Evolutionary conservation across 192 early-diverging fungal genomes (phyloP).

Genomic region (Funneliformis mosseae): DNA sequence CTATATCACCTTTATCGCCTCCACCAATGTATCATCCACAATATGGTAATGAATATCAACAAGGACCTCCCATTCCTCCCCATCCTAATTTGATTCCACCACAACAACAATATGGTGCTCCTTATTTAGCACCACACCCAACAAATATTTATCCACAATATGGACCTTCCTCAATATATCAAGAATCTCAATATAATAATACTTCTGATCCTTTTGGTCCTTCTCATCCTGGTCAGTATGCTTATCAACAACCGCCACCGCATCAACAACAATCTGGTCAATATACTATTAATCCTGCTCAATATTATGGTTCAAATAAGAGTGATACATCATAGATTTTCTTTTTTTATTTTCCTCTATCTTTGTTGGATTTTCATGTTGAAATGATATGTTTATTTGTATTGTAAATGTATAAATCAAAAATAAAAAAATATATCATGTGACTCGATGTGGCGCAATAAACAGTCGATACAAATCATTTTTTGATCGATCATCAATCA

Average conservation of each 20-base stretch:
- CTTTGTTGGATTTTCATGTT: too few relatives aligned
- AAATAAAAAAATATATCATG: too few relatives aligned
- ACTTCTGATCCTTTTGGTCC: not conserved
- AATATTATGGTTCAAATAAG: not conserved
- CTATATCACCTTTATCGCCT: not conserved
- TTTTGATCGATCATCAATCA: too few relatives aligned
- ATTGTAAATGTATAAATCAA: too few relatives aligned
- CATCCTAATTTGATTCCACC: not conserved
- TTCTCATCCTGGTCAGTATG: not conserved
- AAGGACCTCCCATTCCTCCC: not conserved
- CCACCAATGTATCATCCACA: not conserved
- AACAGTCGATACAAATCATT: too few relatives aligned
- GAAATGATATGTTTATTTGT: too few relatives aligned
- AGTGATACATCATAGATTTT: not conserved
- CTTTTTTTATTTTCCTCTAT: not conserved
- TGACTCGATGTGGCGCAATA: too few relatives aligned
- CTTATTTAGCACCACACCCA: not conserved
- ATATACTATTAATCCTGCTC: not conserved
- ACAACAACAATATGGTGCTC: not conserved
- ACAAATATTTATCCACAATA: not conserved
- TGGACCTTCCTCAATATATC: not conserved
- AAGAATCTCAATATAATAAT: not conserved
- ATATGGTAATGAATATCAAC: not conserved
- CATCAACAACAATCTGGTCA: not conserved
- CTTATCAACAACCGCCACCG: not conserved